phyloP scores from a whole-genome alignment of 2,329 filamentous ascomycete species.

The Nothopassalora personata region DNA sequence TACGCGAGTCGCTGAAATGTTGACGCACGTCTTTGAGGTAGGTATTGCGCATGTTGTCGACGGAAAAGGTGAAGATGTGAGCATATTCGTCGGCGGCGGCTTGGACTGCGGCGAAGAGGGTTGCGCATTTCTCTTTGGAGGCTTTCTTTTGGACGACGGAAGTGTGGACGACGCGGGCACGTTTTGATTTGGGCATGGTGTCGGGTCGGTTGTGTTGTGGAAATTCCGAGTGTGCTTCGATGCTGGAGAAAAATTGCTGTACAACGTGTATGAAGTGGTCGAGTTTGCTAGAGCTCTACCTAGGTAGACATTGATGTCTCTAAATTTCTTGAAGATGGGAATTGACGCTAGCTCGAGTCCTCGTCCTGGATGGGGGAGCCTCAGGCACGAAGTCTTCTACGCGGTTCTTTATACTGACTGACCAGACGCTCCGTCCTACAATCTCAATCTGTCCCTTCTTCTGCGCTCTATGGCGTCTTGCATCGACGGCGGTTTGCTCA shows the following conservation, averaged over 20 bases:
- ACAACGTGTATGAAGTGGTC: neutral
- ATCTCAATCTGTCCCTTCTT: too few relatives aligned
- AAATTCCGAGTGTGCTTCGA: neutral
- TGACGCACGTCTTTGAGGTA: slow-evolving; percentile 86
- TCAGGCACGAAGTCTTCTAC: neutral
- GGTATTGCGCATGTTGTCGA: slow-evolving; percentile 98
- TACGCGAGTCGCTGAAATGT: slow-evolving; percentile 75
- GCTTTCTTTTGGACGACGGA: slow-evolving; percentile 85
- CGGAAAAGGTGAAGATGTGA: slow-evolving; percentile 86
- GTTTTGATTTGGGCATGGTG: slow-evolving; percentile 93
- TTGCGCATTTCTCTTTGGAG: slow-evolving; percentile 79
- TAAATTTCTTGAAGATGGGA: neutral
- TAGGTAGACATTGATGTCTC: neutral
- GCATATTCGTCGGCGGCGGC: slow-evolving; percentile 79
- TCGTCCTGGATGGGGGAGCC: neutral
- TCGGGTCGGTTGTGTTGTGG: slow-evolving; percentile 16
- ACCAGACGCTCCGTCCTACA: too few relatives aligned
- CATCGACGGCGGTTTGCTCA: too few relatives aligned
- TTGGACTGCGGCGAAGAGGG: slow-evolving; percentile 83
- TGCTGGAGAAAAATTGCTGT: neutral
- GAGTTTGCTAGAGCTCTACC: neutral
- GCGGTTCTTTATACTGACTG: too few relatives aligned
- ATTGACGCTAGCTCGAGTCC: neutral
- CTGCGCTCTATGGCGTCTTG: too few relatives aligned
- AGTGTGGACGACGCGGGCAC: slow-evolving; percentile 80